Base-by-base conservation (phyloP, 2,329 filamentous ascomycete species). In the Harringtonia aguacate region DNA sequence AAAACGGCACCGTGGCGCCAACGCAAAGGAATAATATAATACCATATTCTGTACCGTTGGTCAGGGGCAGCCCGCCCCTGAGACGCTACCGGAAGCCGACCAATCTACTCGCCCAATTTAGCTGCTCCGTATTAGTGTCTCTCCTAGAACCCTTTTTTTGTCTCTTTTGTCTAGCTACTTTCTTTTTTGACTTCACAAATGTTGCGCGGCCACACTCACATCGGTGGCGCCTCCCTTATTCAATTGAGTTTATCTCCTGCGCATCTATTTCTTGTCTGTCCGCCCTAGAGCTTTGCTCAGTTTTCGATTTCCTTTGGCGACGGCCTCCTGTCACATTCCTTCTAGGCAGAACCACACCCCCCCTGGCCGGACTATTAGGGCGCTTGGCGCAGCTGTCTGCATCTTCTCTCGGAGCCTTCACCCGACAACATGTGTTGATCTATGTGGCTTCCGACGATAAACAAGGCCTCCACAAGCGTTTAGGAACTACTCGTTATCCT, bases 61-160 rank as follows among this genome's bases (percentile, higher is more conserved):
- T 31, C 34, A 42, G 40, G 41, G 34, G 41, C n/a, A 35, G 20
- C 17, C 40, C 21, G 41, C 44, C 35, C 45, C 40, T 33, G 38
- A 45, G n/a, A 21, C 43, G 24, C 38, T 10, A 28, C 31, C 36
- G 15, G 33, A 36, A 30, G 40, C 24, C 29, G 39, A 15, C 43
- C 49, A 44, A 22, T 46, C 41, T 38, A 45, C 43, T 44, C 27
- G n/a, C 43, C 29, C 33, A 47, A 47, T 47, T 33, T 38, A 38
- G 48, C 34, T 52, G 50, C 46, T 36, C 31, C n/a, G 31, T 39
- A 30, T 14, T 13, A 41, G 21, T 22, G 21, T 24, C 29, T 38
- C 30, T 36, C 15, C 33, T 33, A 8, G 34, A 34, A 31, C 36
- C 43, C 29, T 39, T 34, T 44, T 43, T 43, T 36, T 31, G 38